These are phyloP conservation scores for Russula earlei DNA, from an alignment of 768 basidiomycete genomes.

Conservation along the genomic window DNA sequence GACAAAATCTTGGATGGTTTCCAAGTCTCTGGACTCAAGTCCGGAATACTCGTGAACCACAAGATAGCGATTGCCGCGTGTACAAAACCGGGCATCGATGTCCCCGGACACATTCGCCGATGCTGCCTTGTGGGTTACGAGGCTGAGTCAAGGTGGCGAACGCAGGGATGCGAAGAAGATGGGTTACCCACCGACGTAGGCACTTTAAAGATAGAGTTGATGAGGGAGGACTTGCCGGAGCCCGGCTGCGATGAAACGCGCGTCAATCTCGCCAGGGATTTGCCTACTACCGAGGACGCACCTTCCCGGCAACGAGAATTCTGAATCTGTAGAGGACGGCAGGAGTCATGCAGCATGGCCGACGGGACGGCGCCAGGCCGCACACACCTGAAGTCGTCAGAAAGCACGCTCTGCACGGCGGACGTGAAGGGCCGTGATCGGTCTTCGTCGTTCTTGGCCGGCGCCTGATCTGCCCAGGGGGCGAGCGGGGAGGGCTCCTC, in stretches of 20 bases:
- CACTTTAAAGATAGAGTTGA: background rate
- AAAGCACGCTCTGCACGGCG: background rate
- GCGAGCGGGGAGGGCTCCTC: background rate
- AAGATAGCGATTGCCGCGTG: background rate
- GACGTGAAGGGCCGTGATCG: background rate
- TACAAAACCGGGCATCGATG: background rate
- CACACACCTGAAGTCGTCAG: conserved; percentile 1
- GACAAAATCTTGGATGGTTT: background rate
- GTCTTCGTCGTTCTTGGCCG: no score
- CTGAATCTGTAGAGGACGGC: background rate
- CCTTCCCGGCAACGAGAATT: conserved; percentile 9
- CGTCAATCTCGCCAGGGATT: background rate
- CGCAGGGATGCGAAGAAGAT: background rate
- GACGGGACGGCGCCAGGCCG: background rate
- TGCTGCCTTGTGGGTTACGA: background rate
- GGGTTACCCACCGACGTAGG: background rate
- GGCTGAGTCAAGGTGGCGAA: background rate
- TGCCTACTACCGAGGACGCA: background rate
- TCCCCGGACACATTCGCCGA: background rate
- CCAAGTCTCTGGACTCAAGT: background rate
- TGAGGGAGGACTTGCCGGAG: conserved; percentile 11
- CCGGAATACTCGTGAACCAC: background rate
- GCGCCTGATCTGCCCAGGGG: background rate
- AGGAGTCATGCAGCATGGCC: background rate
- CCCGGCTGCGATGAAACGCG: background rate